A percentile compares a stretch with the other conserved stretches of the same genome.
These are phyloP conservation scores for Sphaerulina vaccinii DNA, from an alignment of 2,329 filamentous ascomycete species.

Conservation along the genomic window DNA sequence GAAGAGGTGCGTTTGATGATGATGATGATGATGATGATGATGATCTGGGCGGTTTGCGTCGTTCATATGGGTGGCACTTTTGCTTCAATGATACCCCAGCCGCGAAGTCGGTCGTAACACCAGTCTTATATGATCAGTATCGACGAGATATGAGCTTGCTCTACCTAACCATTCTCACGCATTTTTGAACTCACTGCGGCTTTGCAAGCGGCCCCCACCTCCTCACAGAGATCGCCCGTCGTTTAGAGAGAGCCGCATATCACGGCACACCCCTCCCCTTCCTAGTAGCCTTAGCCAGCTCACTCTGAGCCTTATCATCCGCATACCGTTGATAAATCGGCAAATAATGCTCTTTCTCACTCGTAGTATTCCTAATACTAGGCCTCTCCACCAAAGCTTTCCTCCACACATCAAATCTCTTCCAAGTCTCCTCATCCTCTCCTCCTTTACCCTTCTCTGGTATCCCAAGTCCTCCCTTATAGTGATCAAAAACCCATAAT, in stretches of 20 bases:
- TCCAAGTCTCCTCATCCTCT: slow-evolving; percentile 59
- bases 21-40: too few relatives aligned
- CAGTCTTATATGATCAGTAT: too few relatives aligned
- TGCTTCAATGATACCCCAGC: neutral
- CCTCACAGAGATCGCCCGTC: too few relatives aligned
- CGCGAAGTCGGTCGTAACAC: neutral
- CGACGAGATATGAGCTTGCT: too few relatives aligned
- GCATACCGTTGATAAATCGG: slow-evolving; percentile 60
- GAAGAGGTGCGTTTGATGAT: neutral
- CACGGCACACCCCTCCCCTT: slow-evolving; percentile 62
- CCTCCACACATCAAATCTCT: slow-evolving; percentile 64
- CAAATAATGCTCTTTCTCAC: slow-evolving; percentile 65
- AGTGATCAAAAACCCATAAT: slow-evolving; percentile 72
- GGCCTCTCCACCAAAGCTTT: slow-evolving; percentile 58
- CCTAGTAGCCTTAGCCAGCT: slow-evolving; percentile 52
- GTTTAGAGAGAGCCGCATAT: too few relatives aligned
- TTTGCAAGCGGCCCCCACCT: too few relatives aligned
- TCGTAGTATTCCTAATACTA: slow-evolving; percentile 67
- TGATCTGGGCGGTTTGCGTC: neutral
- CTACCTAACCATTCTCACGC: too few relatives aligned
- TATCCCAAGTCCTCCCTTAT: slow-evolving; percentile 60
- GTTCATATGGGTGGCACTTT: neutral
- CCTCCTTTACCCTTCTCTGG: slow-evolving; percentile 45
- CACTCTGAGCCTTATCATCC: slow-evolving; percentile 48
- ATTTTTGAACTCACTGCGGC: too few relatives aligned